Evolutionary conservation across 805 yeast genomes (phyloP).

Genomic region (Sugiyamaella marilandica): DNA sequence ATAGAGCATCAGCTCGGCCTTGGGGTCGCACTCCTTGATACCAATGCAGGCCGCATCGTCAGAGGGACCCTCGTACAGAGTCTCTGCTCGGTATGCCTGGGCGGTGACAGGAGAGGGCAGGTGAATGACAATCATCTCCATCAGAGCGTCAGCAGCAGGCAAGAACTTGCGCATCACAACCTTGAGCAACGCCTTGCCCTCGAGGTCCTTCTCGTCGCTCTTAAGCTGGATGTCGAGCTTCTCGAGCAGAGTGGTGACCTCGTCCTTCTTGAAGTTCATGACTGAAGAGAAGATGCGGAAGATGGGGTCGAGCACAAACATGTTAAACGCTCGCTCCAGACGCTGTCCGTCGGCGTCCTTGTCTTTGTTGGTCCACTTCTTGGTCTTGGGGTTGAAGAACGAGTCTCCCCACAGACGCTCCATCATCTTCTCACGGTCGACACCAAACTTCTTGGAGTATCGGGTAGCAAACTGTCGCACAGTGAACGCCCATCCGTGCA

Average conservation of each 20-base stretch:
- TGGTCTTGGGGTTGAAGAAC: constrained; percentile 99
- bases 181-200: constrained; percentile 98
- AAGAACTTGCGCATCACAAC: constrained; percentile 99
- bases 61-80: constrained; percentile 97
- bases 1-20: constrained; percentile 97
- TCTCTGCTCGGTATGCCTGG: constrained; percentile 98
- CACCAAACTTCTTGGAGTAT: constrained; percentile 99
- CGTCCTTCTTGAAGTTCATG: constrained; percentile 99
- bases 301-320: constrained; percentile 98
- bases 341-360: constrained; percentile 93
- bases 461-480: constrained; percentile 97
- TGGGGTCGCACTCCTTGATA: constrained; percentile 98
- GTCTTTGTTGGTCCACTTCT: constrained; percentile 96
- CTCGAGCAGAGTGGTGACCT: constrained; percentile 84
- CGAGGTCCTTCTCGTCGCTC: constrained; percentile 96
- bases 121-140: constrained; percentile 98
- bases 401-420: constrained; percentile 99
- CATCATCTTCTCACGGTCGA: constrained; percentile 96
- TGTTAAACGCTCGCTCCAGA: constrained; percentile 99
- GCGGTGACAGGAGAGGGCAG: constrained; percentile 99
- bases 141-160: constrained; percentile 99
- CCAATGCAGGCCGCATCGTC: constrained; percentile 81
- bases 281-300: constrained; percentile 94
- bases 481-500: constrained; percentile 99
- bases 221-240: constrained; percentile 92